A percentile compares a stretch with the other conserved stretches of the same genome.
phyloP scores from a whole-genome alignment of 164 flowering plant species.

The Magnolia kwangsiensis region DNA sequence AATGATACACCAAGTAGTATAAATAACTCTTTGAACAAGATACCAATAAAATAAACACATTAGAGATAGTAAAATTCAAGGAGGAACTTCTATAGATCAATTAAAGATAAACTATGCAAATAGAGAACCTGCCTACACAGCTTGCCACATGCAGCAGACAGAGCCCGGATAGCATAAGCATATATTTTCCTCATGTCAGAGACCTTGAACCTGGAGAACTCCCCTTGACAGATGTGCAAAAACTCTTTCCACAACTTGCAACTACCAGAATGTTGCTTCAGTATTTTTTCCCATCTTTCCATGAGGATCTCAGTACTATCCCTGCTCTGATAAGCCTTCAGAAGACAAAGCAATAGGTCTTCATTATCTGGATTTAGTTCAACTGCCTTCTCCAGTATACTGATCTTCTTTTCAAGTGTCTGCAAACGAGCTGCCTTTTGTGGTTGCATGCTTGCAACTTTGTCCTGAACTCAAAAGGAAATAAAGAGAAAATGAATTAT shows the following conservation, averaged over 20 bases:
- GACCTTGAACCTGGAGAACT: conserved; percentile 90
- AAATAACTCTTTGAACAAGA: background rate
- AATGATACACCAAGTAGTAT: background rate
- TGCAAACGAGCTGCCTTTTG: conserved; percentile 93
- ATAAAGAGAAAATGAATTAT: background rate
- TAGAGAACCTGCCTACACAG: conserved; percentile 87
- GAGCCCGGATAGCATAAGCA: conserved; percentile 81
- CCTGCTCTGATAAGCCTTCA: conserved; percentile 72
- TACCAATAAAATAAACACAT: background rate
- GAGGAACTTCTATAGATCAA: no score
- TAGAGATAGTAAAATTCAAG: background rate
- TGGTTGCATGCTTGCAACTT: conserved; percentile 65
- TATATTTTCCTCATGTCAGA: conserved; percentile 78
- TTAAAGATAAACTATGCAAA: conserved; percentile 9
- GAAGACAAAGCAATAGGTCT: conserved; percentile 63
- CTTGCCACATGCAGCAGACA: conserved; percentile 70
- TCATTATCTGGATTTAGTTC: conserved; percentile 87
- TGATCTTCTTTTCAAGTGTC: conserved; percentile 87
- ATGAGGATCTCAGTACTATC: conserved; percentile 64
- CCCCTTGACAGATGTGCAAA: conserved; percentile 67
- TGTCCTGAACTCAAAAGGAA: conserved; percentile 45
- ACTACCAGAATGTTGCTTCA: conserved; percentile 72
- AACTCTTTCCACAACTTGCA: conserved; percentile 86
- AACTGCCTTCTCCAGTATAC: conserved; percentile 83
- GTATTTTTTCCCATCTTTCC: conserved; percentile 79